A percentile compares a stretch with the other conserved stretches of the same genome.
Conservation (phyloP, 2,329 filamentous ascomycete genomes). For the Fusarium albosuccineum region DNA sequence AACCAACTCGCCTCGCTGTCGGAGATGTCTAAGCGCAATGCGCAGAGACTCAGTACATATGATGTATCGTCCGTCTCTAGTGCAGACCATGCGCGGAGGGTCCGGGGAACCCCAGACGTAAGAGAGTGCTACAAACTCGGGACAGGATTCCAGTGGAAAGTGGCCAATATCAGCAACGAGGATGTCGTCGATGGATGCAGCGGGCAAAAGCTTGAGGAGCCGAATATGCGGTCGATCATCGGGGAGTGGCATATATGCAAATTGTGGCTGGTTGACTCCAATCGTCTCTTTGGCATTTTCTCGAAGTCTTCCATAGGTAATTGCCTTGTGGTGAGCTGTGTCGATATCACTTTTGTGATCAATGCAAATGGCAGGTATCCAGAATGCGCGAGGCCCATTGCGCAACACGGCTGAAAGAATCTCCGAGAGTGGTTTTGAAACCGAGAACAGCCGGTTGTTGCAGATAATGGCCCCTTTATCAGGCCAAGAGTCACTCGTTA, state of each 20-base stretch:
- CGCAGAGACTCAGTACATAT: too few species aligned
- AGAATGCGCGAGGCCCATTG: constrained; percentile 20
- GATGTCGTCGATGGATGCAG: neutral
- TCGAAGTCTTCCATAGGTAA: constrained; percentile 12
- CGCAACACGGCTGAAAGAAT: constrained; percentile 15
- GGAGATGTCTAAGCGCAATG: too few species aligned
- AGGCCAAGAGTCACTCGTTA: constrained; percentile 17
- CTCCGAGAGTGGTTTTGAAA: constrained; percentile 9
- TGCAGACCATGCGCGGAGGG: constrained; percentile 20
- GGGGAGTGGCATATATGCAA: constrained; percentile 12
- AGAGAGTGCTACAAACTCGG: constrained; percentile 20
- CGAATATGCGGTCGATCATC: constrained; percentile 16
- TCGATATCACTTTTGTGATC: neutral
- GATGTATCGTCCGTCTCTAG: constrained; percentile 6
- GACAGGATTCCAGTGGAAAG: constrained; percentile 18
- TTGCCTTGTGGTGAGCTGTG: constrained; percentile 4
- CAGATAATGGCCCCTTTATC: constrained; percentile 21
- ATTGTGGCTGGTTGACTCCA: constrained; percentile 21
- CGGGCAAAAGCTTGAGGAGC: constrained; percentile 14
- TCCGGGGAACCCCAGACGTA: constrained; percentile 12
- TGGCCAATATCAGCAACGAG: constrained; percentile 18
- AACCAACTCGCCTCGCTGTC: too few species aligned
- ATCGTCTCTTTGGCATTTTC: constrained; percentile 13
- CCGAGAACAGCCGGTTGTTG: constrained; percentile 22
- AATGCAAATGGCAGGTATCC: constrained; percentile 1